Conservation (phyloP, 345 rosid species). For the Eucalyptus pauciflora region DNA sequence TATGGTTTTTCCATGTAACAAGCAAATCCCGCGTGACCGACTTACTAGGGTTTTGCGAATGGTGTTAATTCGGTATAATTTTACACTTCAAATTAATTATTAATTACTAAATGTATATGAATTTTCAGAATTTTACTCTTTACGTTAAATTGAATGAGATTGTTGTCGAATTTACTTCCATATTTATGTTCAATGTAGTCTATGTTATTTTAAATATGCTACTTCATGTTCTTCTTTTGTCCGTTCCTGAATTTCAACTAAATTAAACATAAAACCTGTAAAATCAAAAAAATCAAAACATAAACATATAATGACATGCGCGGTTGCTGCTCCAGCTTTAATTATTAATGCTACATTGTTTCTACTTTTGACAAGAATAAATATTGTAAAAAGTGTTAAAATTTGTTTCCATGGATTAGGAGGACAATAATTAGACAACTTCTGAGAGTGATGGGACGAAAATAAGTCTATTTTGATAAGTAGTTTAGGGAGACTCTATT, state of each 20-base stretch:
- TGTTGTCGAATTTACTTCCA: neutral
- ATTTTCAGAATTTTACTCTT: no score
- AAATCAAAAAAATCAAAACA: no score
- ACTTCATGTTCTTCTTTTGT: neutral
- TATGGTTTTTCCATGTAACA: neutral
- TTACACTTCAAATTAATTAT: neutral
- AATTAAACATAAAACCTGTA: neutral
- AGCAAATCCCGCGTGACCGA: neutral
- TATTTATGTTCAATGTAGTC: no score
- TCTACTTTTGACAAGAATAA: neutral
- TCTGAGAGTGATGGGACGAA: neutral
- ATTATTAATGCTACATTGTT: neutral
- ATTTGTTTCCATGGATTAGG: neutral
- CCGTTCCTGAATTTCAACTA: neutral
- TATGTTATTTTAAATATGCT: neutral
- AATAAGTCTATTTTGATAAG: neutral
- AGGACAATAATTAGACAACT: neutral
- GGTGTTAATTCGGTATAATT: no score
- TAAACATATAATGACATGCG: neutral
- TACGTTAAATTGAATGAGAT: neutral
- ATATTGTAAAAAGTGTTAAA: no score
- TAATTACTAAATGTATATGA: neutral
- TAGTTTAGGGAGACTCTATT: neutral
- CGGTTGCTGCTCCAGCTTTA: neutral
- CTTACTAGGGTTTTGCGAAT: neutral